phyloP scores from a whole-genome alignment of 192 early-diverging fungal species.

The Coemansia sp. region DNA sequence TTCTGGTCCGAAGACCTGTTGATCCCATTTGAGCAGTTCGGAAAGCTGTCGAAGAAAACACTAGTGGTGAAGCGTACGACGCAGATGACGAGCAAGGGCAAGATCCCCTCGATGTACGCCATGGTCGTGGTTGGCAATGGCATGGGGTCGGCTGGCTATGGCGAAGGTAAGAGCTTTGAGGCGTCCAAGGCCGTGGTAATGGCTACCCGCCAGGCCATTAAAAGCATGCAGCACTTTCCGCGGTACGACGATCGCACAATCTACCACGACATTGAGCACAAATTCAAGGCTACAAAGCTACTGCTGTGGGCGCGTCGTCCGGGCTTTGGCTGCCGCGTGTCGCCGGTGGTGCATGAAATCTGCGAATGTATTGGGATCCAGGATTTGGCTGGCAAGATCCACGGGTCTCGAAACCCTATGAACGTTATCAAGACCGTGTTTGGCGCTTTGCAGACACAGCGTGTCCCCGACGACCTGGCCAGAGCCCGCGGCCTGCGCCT shows the following conservation, averaged over 20 bases:
- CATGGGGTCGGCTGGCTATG: slow-evolving; percentile 87
- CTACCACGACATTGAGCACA: slow-evolving; percentile 80
- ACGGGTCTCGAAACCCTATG: slow-evolving; percentile 93
- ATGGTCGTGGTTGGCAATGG: slow-evolving; percentile 96
- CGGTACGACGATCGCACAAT: slow-evolving; percentile 94
- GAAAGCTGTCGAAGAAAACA: slow-evolving; percentile 64
- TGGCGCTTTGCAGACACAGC: slow-evolving; percentile 81
- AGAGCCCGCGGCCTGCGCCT: slow-evolving; percentile 82
- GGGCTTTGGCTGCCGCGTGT: slow-evolving; percentile 92
- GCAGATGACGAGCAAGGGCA: slow-evolving; percentile 79
- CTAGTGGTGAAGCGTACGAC: slow-evolving; percentile 73
- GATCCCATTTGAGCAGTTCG: slow-evolving; percentile 58
- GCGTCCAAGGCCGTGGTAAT: slow-evolving; percentile 76
- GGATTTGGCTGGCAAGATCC: slow-evolving; percentile 87
- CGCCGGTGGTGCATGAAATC: slow-evolving; percentile 93
- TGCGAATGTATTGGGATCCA: slow-evolving; percentile 90
- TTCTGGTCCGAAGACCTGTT: slow-evolving; percentile 53
- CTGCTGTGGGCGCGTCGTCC: slow-evolving; percentile 82
- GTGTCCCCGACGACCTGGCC: slow-evolving; percentile 83
- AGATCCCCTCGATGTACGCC: slow-evolving; percentile 80
- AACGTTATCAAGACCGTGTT: slow-evolving; percentile 98
- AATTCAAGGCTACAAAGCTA: slow-evolving; percentile 85
- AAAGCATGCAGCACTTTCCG: slow-evolving; percentile 78
- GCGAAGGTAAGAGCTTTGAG: slow-evolving; percentile 87
- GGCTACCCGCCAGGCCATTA: slow-evolving; percentile 85